Conservation (phyloP, 140 eudicot species). For the Ambrosia hybrid region DNA sequence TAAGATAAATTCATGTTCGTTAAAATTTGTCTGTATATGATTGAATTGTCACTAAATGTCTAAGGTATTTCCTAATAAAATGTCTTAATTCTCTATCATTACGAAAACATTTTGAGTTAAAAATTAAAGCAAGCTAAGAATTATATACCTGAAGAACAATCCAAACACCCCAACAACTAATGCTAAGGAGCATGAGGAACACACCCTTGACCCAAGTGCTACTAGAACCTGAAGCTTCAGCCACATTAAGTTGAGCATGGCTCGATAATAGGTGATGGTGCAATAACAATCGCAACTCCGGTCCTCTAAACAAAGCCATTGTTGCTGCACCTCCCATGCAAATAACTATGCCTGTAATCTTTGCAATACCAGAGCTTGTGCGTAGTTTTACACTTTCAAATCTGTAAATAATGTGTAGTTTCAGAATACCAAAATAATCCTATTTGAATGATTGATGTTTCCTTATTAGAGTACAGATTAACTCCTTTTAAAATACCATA, state of each 20-base stretch:
- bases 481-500: not conserved
- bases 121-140: not conserved
- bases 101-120: too few species aligned
- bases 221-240: conserved; percentile 30
- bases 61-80: too few species aligned
- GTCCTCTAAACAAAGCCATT: conserved; percentile 70
- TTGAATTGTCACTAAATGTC: too few species aligned
- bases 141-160: conserved; percentile 65
- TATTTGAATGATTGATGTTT: not conserved
- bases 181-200: conserved; percentile 58
- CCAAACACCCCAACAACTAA: conserved; percentile 60
- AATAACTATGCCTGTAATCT: conserved; percentile 48
- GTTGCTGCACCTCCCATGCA: conserved; percentile 60
- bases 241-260: conserved; percentile 19
- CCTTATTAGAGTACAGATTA: not conserved
- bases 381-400: conserved; percentile 55
- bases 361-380: conserved; percentile 52
- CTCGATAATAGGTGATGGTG: conserved; percentile 58
- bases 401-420: conserved; percentile 30
- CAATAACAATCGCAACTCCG: conserved; percentile 43
- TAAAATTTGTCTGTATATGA: too few species aligned
- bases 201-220: conserved; percentile 63
- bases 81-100: not conserved
- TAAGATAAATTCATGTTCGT: too few species aligned
- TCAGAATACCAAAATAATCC: not conserved